phyloP scores from a whole-genome alignment of 2,329 filamentous ascomycete genomes.

The Akanthomyces dipterigenus region DNA sequence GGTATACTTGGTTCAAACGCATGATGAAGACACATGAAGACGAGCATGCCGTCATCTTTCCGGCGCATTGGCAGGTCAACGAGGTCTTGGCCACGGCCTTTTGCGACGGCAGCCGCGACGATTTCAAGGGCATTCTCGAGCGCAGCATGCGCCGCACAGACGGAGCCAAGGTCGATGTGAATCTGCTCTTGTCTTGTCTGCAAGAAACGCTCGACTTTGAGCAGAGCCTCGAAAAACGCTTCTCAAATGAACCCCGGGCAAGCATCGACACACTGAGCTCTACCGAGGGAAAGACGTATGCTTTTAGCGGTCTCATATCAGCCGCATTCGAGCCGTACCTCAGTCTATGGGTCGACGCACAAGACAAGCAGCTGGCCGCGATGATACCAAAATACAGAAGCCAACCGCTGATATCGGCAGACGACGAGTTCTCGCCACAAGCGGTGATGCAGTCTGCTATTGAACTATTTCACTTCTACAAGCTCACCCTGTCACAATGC shows the following conservation, averaged over 20 bases:
- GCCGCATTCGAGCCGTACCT: slow-evolving; percentile 96
- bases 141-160: slow-evolving; percentile 74
- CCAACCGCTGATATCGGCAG: slow-evolving; percentile 70
- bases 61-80: slow-evolving; percentile 78
- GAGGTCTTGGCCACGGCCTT: slow-evolving; percentile 87
- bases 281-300: slow-evolving; percentile 64
- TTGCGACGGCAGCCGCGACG: slow-evolving; percentile 90
- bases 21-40: slow-evolving; percentile 95
- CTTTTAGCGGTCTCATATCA: slow-evolving; percentile 86
- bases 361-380: slow-evolving; percentile 77
- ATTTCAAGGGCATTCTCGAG: slow-evolving; percentile 89
- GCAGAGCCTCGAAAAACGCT: slow-evolving; percentile 79
- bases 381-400: slow-evolving; percentile 84
- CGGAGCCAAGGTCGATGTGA: slow-evolving; percentile 79
- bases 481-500: slow-evolving; percentile 85
- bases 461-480: slow-evolving; percentile 96
- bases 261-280: slow-evolving; percentile 87
- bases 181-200: slow-evolving; percentile 77
- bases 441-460: slow-evolving; percentile 90
- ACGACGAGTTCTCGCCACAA: slow-evolving; percentile 89
- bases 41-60: slow-evolving; percentile 85
- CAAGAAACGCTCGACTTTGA: slow-evolving; percentile 98
- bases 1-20: slow-evolving; percentile 94
- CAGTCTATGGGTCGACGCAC: slow-evolving; percentile 93
- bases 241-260: slow-evolving; percentile 63